Percentiles rank a stretch among this genome's conserved stretches.
phyloP scores from a whole-genome alignment of 192 early-diverging fungal genomes.

The Haplosporangium gracile region DNA sequence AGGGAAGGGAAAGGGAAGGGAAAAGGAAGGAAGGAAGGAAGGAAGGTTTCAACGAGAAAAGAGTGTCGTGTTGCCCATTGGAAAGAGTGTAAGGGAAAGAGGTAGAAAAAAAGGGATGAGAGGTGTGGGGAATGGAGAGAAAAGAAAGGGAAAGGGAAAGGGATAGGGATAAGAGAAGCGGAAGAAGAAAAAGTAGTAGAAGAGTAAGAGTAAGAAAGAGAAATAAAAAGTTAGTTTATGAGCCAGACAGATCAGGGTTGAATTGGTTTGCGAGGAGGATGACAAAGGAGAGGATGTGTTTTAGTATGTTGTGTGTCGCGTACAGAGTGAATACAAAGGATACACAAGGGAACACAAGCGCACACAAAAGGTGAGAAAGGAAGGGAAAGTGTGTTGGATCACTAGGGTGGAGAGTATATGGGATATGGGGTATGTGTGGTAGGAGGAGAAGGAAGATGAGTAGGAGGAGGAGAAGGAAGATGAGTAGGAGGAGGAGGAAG shows the following conservation, averaged over 20 bases:
- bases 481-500: no score
- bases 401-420: not conserved
- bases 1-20: not conserved
- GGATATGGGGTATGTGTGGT: not conserved
- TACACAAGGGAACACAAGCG: not conserved
- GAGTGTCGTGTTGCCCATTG: not conserved
- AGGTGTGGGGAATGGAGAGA: no score
- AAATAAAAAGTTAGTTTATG: not conserved
- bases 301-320: not conserved
- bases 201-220: not conserved
- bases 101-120: not conserved
- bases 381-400: no score
- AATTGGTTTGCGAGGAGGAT: no score
- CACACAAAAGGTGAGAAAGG: no score
- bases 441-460: not conserved
- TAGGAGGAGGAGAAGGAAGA: no score
- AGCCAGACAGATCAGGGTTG: not conserved
- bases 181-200: conserved; percentile 13
- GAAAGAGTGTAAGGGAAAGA: not conserved
- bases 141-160: not conserved
- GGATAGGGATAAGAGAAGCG: not conserved
- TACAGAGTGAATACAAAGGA: not conserved
- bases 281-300: not conserved
- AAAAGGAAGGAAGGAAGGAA: not conserved
- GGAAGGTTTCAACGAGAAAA: not conserved